phyloP scores from a whole-genome alignment of 1,284 basidiomycete genomes.

The Cutaneotrichosporon cavernicola region DNA sequence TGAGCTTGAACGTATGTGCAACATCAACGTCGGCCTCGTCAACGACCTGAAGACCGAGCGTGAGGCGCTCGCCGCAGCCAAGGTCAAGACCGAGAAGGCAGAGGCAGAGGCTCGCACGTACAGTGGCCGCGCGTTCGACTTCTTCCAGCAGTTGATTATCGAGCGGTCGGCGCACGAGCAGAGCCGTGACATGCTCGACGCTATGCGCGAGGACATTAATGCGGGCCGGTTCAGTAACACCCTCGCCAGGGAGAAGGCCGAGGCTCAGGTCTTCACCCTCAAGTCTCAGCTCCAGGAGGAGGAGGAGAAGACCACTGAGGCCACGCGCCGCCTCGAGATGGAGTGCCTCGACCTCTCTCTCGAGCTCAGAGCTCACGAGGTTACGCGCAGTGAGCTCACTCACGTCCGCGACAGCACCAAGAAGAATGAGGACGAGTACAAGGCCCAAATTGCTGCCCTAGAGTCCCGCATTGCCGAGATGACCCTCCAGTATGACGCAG shows the following conservation, averaged over 20 bases:
- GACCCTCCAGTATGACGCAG: background rate
- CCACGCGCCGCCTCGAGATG: background rate
- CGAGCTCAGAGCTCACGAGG: background rate
- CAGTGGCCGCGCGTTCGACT: background rate
- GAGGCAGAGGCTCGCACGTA: background rate
- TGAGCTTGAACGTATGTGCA: background rate
- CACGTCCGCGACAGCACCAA: background rate
- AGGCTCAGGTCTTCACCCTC: background rate
- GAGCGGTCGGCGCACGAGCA: background rate
- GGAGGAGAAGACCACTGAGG: background rate
- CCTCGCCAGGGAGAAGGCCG: background rate
- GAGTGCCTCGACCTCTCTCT: background rate
- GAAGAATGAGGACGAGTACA: background rate
- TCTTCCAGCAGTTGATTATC: background rate
- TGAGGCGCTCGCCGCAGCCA: no score
- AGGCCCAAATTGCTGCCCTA: background rate
- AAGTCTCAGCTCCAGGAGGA: background rate
- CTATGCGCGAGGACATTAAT: background rate
- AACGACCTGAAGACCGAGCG: background rate
- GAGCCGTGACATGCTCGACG: background rate
- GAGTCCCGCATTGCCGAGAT: background rate
- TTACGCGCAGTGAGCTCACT: background rate
- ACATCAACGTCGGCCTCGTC: background rate
- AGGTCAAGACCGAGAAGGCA: background rate
- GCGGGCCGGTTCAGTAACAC: background rate